These are phyloP conservation scores for Chlorophyllum brunneum DNA, from an alignment of 768 basidiomycete genomes.

Conservation along the genomic window DNA sequence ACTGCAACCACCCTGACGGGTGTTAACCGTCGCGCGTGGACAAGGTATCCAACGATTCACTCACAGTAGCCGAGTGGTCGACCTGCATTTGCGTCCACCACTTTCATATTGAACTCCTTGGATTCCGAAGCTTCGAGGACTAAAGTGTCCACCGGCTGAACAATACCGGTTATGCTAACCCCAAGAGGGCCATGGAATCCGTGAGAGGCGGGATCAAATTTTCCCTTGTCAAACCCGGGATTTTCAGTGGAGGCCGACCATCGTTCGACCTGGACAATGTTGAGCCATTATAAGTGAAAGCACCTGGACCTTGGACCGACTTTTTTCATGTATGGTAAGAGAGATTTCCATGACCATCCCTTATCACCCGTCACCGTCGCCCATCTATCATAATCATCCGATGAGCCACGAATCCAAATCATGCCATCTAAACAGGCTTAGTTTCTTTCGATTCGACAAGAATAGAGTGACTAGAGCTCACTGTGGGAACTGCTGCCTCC, in stretches of 20 bases:
- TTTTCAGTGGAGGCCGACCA: not conserved
- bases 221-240: not conserved
- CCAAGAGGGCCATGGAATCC: not conserved
- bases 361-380: slow-evolving; percentile 39
- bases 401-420: slow-evolving; percentile 27
- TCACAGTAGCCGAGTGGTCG: slow-evolving; percentile 10
- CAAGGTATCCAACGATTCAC: not conserved
- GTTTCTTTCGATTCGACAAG: not conserved
- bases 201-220: not conserved
- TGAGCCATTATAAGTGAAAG: not conserved
- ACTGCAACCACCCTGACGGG: slow-evolving; percentile 6
- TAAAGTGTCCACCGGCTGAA: not conserved
- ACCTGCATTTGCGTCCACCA: not conserved
- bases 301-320: slow-evolving; percentile 10
- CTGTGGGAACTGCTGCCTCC: slow-evolving; percentile 19
- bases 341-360: slow-evolving; percentile 34
- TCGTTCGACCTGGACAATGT: not conserved
- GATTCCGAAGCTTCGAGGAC: not conserved
- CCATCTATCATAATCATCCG: slow-evolving; percentile 50
- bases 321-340: slow-evolving; percentile 22
- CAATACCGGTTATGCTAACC: not conserved
- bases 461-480: slow-evolving; percentile 2
- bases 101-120: not conserved
- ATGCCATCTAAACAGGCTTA: slow-evolving; percentile 18
- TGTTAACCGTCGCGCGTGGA: not conserved